phyloP scores from a whole-genome alignment of 345 rosid species.

The Salix caprea region DNA sequence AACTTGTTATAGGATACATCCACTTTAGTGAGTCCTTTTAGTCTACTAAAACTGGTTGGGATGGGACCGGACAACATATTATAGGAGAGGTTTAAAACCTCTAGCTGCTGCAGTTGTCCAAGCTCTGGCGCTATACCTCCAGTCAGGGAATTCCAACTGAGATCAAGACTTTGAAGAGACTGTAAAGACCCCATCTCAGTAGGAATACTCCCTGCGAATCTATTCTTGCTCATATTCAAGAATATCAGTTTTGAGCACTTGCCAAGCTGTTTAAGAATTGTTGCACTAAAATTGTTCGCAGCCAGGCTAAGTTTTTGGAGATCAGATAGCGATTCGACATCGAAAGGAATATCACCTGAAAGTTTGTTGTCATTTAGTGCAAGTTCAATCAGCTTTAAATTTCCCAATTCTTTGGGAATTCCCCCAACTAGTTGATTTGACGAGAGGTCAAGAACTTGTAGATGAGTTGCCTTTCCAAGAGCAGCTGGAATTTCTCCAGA shows the following conservation, averaged over 20 bases:
- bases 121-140: conserved; percentile 8
- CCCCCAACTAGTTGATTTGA: background rate
- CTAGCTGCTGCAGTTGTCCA: background rate
- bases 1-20: too few relatives aligned
- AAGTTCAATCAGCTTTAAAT: background rate
- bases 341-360: background rate
- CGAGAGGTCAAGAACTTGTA: background rate
- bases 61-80: conserved; percentile 11
- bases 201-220: background rate
- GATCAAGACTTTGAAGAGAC: conserved; percentile 5
- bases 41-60: too few relatives aligned
- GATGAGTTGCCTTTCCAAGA: background rate
- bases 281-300: background rate
- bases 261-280: background rate
- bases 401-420: background rate
- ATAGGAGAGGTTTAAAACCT: conserved; percentile 1
- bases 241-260: background rate
- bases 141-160: conserved; percentile 10
- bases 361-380: background rate
- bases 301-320: background rate
- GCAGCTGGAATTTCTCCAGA: background rate
- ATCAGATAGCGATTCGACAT: background rate
- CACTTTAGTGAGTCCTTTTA: too few relatives aligned
- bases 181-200: background rate
- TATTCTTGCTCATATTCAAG: conserved; percentile 3